These are phyloP conservation scores for Xenoacremonium recifei DNA, from an alignment of 2,329 filamentous ascomycete genomes.

Conservation along the genomic window DNA sequence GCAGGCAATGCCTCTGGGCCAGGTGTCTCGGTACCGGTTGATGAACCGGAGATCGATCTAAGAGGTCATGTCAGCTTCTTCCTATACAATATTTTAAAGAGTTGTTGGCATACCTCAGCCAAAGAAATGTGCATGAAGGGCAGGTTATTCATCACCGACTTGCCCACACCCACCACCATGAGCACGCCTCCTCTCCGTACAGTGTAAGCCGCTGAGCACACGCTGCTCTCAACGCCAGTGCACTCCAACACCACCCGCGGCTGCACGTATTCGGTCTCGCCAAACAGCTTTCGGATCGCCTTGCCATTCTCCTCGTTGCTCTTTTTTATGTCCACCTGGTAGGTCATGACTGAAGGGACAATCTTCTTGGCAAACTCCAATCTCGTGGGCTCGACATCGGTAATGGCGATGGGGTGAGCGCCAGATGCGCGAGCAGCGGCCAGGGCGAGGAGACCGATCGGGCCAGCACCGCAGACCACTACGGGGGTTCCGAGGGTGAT, in stretches of 20 bases:
- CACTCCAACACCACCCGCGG: conserved; percentile 63
- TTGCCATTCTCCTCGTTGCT: conserved; percentile 49
- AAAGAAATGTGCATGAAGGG: conserved; percentile 66
- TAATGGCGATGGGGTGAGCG: conserved; percentile 62
- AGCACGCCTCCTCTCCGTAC: conserved; percentile 58
- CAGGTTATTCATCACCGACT: conserved; percentile 60
- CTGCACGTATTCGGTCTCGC: conserved; percentile 52
- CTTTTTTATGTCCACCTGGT: conserved; percentile 47
- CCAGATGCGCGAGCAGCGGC: conserved; percentile 60
- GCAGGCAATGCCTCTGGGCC: conserved; percentile 63
- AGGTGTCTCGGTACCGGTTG: conserved; percentile 68
- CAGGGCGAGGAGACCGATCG: conserved; percentile 60
- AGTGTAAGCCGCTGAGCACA: conserved; percentile 56
- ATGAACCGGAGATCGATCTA: conserved; percentile 68
- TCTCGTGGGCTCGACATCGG: conserved; percentile 56
- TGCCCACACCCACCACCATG: conserved; percentile 65
- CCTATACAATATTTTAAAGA: background rate
- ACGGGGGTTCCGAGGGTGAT: conserved; percentile 54
- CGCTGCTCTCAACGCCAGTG: conserved; percentile 63
- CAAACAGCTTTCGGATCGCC: conserved; percentile 54
- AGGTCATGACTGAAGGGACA: conserved; percentile 53
- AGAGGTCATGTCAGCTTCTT: background rate
- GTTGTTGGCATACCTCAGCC: conserved; percentile 51
- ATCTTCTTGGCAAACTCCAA: conserved; percentile 58
- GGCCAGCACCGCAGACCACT: conserved; percentile 61